A percentile compares a stretch with the other conserved stretches of the same genome.
These are phyloP conservation scores for Pistacia atlantica DNA, from an alignment of 345 rosid genomes.

Conservation along the genomic window DNA sequence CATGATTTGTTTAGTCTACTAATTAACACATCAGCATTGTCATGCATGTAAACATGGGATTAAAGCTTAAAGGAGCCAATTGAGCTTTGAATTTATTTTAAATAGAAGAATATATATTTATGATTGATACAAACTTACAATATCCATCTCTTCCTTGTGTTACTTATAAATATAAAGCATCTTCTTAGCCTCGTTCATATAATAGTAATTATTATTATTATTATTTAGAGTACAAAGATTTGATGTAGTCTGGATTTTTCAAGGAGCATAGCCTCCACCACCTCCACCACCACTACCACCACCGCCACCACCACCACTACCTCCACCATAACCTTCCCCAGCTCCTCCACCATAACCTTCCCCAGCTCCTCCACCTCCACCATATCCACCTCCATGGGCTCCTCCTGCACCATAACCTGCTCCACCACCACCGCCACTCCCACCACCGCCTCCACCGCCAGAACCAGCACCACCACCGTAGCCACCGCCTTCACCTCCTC, in stretches of 20 bases:
- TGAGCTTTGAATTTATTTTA: background rate
- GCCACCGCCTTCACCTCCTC: constrained; percentile 7
- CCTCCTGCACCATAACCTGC: constrained; percentile 38
- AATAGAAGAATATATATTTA: background rate
- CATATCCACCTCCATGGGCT: constrained; percentile 43
- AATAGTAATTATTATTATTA: background rate
- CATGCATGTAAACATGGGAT: too few species aligned
- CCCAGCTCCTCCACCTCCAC: constrained; percentile 45
- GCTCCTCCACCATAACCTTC: constrained; percentile 42
- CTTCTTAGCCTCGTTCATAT: background rate
- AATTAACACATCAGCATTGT: too few species aligned
- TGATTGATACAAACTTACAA: background rate
- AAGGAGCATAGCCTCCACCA: constrained; percentile 31
- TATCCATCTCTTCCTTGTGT: background rate
- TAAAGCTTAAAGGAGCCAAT: too few species aligned
- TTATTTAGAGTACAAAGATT: too few species aligned
- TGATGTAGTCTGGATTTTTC: background rate
- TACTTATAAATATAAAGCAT: background rate
- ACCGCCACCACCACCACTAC: constrained; percentile 29
- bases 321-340: constrained; percentile 42
- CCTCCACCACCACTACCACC: constrained; percentile 34
- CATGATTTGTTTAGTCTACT: too few species aligned
- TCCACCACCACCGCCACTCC: constrained; percentile 36
- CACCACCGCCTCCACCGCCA: constrained; percentile 42
- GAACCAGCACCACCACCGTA: constrained; percentile 24